Evolutionary conservation across 192 early-diverging fungal species (phyloP), one percentile per base, ranked within the genome.

Genomic region (Coemansia interrupta): DNA sequence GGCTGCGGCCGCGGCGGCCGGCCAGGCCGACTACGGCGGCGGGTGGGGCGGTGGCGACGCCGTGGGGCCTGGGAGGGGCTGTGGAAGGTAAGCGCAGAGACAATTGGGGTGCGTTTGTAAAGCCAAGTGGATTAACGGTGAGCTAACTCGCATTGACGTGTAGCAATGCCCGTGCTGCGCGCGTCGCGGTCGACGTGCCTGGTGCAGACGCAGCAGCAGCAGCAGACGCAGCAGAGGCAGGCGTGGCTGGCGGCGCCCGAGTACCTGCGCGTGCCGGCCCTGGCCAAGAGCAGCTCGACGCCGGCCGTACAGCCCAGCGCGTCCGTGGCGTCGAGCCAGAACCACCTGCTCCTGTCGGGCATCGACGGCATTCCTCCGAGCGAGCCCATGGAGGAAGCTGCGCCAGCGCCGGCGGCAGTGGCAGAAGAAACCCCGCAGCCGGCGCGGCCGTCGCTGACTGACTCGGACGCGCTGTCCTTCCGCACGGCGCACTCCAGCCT

Each of bases 391-490:
- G 32, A 36, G 32, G 42, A 17, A 10, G 29, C 29, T 30, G 29
- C 29, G 29, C 29, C 29, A 5, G 29, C 29, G 29, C 29, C 29
- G 29, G 29, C 29, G 29, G 7, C 29, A 7, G 4, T 30, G 29
- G 32, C 32, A 26, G 26, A 26, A 4, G 26, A 1, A 1, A 26
- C 26, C 5, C 32, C 32, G 32, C 26, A 36, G 32, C 8, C 32
- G 1, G 6, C 6, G 32, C 32, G 32, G 3, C 32, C 32, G 32
- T 36, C 44, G n/a, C 29, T 18, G 46, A 43, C 51, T 15, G 53
- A 66, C 22, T 77, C 73, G 0, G 73, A 77, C 29, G 39, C 68
- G n/a, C 15, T 70, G 44, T 77, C 73, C 56, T 77, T 77, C 44
- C 44, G 73, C 63, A 77, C 73, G 12, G 73, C 73, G 24, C 60